phyloP scores from a whole-genome alignment of 257 asterid species.

The Solanum virginianum region DNA sequence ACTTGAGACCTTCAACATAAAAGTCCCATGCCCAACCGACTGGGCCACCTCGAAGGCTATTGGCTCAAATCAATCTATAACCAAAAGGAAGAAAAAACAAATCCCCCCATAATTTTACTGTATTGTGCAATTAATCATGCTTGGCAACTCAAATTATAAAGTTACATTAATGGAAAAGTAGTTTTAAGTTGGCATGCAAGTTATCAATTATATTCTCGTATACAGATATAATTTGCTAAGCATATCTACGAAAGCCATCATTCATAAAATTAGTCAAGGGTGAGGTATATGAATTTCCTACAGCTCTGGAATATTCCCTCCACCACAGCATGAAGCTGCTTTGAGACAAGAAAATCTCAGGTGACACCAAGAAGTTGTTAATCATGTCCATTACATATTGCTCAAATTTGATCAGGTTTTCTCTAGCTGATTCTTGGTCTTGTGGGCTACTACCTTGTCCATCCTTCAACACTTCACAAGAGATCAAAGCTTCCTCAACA shows the following conservation, averaged over 20 bases:
- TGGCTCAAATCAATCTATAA: background rate
- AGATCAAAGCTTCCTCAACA: conserved; percentile 24
- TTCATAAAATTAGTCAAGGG: background rate
- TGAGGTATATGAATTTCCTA: background rate
- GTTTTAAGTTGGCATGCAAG: background rate
- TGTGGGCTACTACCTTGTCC: conserved; percentile 1
- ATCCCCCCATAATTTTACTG: background rate
- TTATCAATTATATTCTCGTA: background rate
- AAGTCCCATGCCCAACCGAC: no score
- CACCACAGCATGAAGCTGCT: conserved; percentile 24
- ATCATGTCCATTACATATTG: conserved; percentile 14
- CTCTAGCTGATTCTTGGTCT: background rate
- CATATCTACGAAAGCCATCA: background rate
- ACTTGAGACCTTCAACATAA: no score
- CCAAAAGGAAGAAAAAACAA: background rate
- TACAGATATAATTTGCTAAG: background rate
- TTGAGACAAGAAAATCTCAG: conserved; percentile 5
- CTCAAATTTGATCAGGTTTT: conserved; percentile 9
- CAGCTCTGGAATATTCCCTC: conserved; percentile 3
- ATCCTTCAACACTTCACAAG: conserved; percentile 7
- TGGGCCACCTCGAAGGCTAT: no score
- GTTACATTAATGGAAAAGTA: background rate
- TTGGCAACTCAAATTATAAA: background rate
- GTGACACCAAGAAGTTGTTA: conserved; percentile 5
- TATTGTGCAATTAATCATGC: background rate